A percentile compares a stretch with the other conserved stretches of the same genome.
Evolutionary conservation across 202 grass and related monocot species (phyloP).

Genomic region (Hordeum pubiflorum): DNA sequence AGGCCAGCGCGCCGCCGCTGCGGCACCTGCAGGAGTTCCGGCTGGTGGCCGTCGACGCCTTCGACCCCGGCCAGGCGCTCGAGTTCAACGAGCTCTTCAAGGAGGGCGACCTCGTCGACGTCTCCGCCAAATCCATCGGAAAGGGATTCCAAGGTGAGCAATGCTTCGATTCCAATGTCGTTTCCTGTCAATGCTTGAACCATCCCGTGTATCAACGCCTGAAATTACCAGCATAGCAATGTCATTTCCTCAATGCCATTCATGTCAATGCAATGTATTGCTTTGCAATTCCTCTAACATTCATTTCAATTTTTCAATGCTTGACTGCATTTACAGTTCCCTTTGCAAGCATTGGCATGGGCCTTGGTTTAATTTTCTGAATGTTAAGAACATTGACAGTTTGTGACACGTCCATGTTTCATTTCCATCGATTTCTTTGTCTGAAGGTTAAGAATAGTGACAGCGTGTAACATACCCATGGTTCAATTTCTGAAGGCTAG

Average conservation of each 20-base stretch:
- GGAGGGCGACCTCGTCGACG: constrained; percentile 84
- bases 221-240: neutral
- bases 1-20: constrained; percentile 70
- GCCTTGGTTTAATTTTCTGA: neutral
- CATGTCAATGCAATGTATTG: neutral
- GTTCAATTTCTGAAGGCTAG: neutral
- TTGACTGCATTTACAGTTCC: neutral
- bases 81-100: constrained; percentile 67
- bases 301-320: neutral
- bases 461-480: neutral
- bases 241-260: neutral
- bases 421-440: neutral
- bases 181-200: neutral
- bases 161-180: neutral
- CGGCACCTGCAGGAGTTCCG: constrained; percentile 89
- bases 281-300: neutral
- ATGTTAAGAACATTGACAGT: neutral
- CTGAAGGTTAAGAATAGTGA: neutral
- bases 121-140: constrained; percentile 84
- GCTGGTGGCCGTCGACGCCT: constrained; percentile 51
- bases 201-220: neutral
- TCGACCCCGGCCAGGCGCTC: constrained; percentile 68
- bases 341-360: neutral
- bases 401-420: neutral
- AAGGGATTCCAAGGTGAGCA: constrained; percentile 90